phyloP scores from a whole-genome alignment of 163 green algal genomes.

The Picocystis sp. region DNA sequence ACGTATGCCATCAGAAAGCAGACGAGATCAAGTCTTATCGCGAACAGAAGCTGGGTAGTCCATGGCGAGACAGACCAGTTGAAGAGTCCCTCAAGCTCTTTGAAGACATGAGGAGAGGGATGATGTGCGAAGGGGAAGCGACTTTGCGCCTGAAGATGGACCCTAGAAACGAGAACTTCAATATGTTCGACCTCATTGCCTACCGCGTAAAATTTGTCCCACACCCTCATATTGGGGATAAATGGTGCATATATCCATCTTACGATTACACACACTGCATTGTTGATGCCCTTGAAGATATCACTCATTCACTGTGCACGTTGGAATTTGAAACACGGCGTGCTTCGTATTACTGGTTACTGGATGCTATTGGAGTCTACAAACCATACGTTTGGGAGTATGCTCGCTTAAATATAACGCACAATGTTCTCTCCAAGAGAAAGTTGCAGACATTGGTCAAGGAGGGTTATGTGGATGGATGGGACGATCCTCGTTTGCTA shows the following conservation, averaged over 20 bases:
- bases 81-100: constrained; percentile 83
- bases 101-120: constrained; percentile 78
- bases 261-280: constrained; percentile 99
- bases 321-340: constrained; percentile 92
- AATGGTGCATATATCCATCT: constrained; percentile 95
- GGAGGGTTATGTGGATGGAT: constrained; percentile 66
- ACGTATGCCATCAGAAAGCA: constrained; percentile 78
- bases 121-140: constrained; percentile 45
- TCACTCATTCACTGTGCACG: constrained; percentile 98
- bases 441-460: constrained; percentile 88
- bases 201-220: constrained; percentile 90
- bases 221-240: constrained; percentile 48
- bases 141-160: constrained; percentile 83
- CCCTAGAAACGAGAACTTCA: constrained; percentile 84
- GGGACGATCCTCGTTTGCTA: constrained; percentile 90
- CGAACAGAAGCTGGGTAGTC: constrained; percentile 50
- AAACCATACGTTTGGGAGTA: constrained; percentile 98
- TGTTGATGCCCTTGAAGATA: constrained; percentile 89
- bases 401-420: constrained; percentile 63
- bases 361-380: constrained; percentile 48
- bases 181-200: constrained; percentile 98
- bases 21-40: constrained; percentile 25
- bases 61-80: constrained; percentile 75
- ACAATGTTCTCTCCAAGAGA: constrained; percentile 94
- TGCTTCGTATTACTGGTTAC: constrained; percentile 91